Percentiles rank a stretch among this genome's conserved stretches.
These are phyloP conservation scores for Polytolypa hystricis DNA, from an alignment of 2,329 filamentous ascomycete genomes.

Conservation along the genomic window DNA sequence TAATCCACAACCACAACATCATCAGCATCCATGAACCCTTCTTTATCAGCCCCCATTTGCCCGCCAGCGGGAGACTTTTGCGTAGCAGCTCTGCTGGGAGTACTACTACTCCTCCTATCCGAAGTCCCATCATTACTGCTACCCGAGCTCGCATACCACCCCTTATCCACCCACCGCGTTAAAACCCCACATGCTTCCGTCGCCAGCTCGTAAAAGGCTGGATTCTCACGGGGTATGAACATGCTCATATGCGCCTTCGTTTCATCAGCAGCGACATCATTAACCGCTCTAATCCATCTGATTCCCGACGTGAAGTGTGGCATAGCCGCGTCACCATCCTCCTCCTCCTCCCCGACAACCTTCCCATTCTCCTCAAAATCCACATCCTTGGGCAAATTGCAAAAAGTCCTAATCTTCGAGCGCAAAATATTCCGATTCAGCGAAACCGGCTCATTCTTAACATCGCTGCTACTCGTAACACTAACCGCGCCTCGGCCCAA, in stretches of 20 bases:
- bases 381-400: slow-evolving; percentile 58
- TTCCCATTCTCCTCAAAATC: slow-evolving; percentile 16
- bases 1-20: slow-evolving; percentile 27
- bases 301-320: slow-evolving; percentile 28
- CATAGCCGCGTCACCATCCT: slow-evolving; percentile 17
- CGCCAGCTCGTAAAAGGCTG: slow-evolving; percentile 32
- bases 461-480: slow-evolving; percentile 14
- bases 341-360: too few relatives aligned
- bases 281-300: slow-evolving; percentile 60
- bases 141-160: slow-evolving; percentile 27
- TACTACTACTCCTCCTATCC: slow-evolving; percentile 12
- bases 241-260: slow-evolving; percentile 59
- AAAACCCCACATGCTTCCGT: slow-evolving; percentile 28
- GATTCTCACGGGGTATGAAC: slow-evolving; percentile 35
- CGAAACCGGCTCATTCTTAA: slow-evolving; percentile 13
- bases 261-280: slow-evolving; percentile 71
- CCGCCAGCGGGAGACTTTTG: slow-evolving; percentile 7
- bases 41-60: too few relatives aligned
- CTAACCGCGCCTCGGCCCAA: slow-evolving; percentile 55
- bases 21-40: slow-evolving; percentile 22
- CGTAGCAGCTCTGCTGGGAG: slow-evolving; percentile 5
- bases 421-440: slow-evolving; percentile 29
- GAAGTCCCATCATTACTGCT: slow-evolving; percentile 14
- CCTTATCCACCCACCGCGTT: slow-evolving; percentile 28
- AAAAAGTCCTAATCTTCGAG: slow-evolving; percentile 68